Base-by-base conservation (phyloP, 768 basidiomycete species). In the Calocera viscosa region DNA sequence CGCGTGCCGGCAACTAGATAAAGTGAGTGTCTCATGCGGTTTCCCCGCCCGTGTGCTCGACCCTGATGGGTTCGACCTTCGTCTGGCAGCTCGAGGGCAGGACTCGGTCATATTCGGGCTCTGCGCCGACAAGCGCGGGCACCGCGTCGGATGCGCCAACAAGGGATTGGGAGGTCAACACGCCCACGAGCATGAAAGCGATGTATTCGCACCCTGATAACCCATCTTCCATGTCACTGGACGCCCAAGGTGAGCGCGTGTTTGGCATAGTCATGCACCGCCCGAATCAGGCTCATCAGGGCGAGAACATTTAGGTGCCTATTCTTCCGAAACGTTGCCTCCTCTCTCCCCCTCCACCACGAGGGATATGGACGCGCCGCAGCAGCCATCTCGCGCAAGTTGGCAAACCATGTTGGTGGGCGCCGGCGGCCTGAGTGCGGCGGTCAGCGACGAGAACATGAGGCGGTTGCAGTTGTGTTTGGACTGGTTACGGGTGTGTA, bases 381-480 rank as follows among this genome's bases (percentile, higher is more conserved):
- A 65, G 38, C 19, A 41, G 35, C 19, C 43, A 7, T 47, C 43
- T 63, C 82, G 91, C n/a, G 88, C 88, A 74, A 80, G 89, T 43
- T 92, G 90, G 91, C 91, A 93, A 71, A 83, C 88, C 0, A 82
- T 94, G 30, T 77, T 94, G 41, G 79, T 88, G 26, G 92, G 94
- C 76, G 92, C 91, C 1, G 91, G 92, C 16, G 92, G 92, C 0
- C 80, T 95, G 35, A 84, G 91, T 67, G 91, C 90, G 0, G 92
- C 93, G 8, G 80, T 94, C 34, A 92, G 91, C 74, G 91, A 94
- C 69, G 93, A 94, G 75, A 92, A 87, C 72, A 89, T 95, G 88
- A 80, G 89, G 66, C 80, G 89, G 65, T 76, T 95, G 41, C 86
- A 86, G 73, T 94, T 94, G 73, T 92, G 90, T 76, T 74, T 95